Evolutionary conservation across 208 protist genomes (phyloP).

Genomic region (Leishmania tarentolae): DNA sequence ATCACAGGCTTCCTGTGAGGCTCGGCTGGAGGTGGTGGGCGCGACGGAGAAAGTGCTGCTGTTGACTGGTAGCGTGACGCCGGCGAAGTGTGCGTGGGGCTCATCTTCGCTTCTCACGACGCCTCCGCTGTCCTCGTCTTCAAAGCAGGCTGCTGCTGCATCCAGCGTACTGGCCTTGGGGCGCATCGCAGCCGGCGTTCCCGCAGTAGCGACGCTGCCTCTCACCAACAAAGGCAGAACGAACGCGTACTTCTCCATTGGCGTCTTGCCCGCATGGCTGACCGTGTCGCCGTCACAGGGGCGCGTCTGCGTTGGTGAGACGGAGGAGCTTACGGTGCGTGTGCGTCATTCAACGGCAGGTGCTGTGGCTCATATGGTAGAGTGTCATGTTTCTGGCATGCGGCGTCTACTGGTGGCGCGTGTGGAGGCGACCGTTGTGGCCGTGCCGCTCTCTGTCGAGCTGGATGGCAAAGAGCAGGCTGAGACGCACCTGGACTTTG

Average conservation of each 20-base stretch:
- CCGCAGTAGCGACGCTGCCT: constrained; percentile 38
- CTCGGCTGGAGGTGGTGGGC: constrained; percentile 75
- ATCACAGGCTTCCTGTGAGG: constrained; percentile 40
- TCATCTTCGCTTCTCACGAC: constrained; percentile 7
- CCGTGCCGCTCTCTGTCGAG: constrained; percentile 59
- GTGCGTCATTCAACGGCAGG: constrained; percentile 46
- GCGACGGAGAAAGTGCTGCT: constrained; percentile 61
- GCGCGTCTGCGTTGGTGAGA: constrained; percentile 61
- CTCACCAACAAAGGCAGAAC: constrained; percentile 67
- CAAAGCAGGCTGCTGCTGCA: constrained; percentile 11
- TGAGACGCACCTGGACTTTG: constrained; percentile 88
- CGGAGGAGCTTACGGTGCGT: constrained; percentile 70
- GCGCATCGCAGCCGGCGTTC: constrained; percentile 69
- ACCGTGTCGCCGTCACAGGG: constrained; percentile 67
- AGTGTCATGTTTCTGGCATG: constrained; percentile 85
- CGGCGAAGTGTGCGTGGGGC: constrained; percentile 68
- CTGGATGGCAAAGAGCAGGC: constrained; percentile 47
- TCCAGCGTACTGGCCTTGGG: constrained; percentile 71
- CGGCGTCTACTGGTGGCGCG: constrained; percentile 58
- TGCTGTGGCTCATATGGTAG: constrained; percentile 39
- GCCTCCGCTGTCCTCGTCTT: constrained; percentile 1
- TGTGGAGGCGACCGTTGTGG: constrained; percentile 73
- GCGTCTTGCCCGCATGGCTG: constrained; percentile 64
- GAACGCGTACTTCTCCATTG: constrained; percentile 82
- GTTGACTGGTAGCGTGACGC: constrained; percentile 66